These are phyloP conservation scores for Penicillium corylophilum DNA, from an alignment of 2,329 filamentous ascomycete genomes.

Conservation along the genomic window DNA sequence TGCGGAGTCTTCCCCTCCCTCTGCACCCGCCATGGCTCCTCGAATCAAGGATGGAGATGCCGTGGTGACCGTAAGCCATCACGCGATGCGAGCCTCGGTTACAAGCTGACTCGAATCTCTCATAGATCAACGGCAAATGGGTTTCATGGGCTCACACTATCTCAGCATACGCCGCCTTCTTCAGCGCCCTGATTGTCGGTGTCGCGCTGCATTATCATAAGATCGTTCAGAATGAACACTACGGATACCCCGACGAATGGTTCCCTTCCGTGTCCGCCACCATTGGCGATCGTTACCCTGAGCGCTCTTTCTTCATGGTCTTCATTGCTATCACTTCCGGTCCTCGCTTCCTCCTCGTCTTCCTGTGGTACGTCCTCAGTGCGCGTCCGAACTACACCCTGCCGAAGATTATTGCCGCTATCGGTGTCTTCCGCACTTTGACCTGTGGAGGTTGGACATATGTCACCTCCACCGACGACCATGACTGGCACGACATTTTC, in stretches of 20 bases:
- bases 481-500: constrained; percentile 98
- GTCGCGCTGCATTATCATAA: constrained; percentile 86
- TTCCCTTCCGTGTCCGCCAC: constrained; percentile 95
- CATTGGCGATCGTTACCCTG: constrained; percentile 95
- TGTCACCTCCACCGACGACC: constrained; percentile 95
- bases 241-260: constrained; percentile 92
- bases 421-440: constrained; percentile 82
- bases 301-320: constrained; percentile 93
- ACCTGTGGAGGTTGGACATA: constrained; percentile 99
- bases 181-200: constrained; percentile 81
- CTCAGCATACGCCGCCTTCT: constrained; percentile 78
- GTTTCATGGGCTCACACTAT: constrained; percentile 84
- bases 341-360: constrained; percentile 86
- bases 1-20: constrained; percentile 13
- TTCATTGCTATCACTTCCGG: constrained; percentile 97
- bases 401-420: constrained; percentile 75
- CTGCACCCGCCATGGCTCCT: constrained; percentile 54
- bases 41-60: constrained; percentile 64
- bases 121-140: constrained; percentile 79
- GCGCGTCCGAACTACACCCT: constrained; percentile 70
- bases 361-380: constrained; percentile 87
- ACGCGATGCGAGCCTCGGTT: constrained; percentile 10
- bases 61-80: constrained; percentile 55
- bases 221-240: constrained; percentile 96
- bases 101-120: constrained; percentile 28